These are phyloP conservation scores for Trypanosoma melophagium DNA, from an alignment of 208 protist genomes.

Conservation along the genomic window DNA sequence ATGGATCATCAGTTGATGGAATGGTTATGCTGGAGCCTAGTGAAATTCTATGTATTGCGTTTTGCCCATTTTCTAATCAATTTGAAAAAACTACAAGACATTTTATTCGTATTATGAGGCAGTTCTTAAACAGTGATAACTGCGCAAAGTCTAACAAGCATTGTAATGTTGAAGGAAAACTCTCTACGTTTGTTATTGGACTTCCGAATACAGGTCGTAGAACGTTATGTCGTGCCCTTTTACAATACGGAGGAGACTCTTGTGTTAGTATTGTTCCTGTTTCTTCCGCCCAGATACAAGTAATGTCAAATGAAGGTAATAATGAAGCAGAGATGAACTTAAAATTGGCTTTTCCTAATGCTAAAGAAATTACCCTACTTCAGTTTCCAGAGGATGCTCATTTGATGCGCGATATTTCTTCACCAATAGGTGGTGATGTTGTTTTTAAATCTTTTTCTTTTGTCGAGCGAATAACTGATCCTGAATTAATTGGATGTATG, in stretches of 20 bases:
- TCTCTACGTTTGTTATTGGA: conserved; percentile 80
- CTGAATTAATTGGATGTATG: conserved; percentile 68
- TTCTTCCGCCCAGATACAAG: conserved; percentile 72
- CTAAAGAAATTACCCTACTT: conserved; percentile 76
- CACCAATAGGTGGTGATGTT: conserved; percentile 55
- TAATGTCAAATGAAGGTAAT: conserved; percentile 39
- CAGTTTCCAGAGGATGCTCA: conserved; percentile 68
- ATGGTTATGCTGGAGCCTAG: conserved; percentile 22
- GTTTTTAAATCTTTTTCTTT: conserved; percentile 70
- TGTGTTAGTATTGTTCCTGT: conserved; percentile 70
- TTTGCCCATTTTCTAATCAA: conserved; percentile 66
- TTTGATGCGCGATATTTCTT: conserved; percentile 55
- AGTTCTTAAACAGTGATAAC: conserved; percentile 63
- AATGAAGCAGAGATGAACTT: conserved; percentile 39
- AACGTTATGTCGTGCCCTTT: conserved; percentile 63
- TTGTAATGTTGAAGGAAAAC: conserved; percentile 72
- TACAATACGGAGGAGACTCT: conserved; percentile 42
- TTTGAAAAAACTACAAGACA: conserved; percentile 59
- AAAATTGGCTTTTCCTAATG: conserved; percentile 80
- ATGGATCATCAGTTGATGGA: conserved; percentile 27
- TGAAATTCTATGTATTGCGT: conserved; percentile 28
- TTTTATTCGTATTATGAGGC: conserved; percentile 61
- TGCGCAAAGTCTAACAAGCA: conserved; percentile 44
- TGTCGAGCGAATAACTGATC: conserved; percentile 65
- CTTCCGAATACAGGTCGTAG: conserved; percentile 79